These are phyloP conservation scores for Dryas integrifolia DNA, from an alignment of 331 rosid genomes.

Conservation along the genomic window DNA sequence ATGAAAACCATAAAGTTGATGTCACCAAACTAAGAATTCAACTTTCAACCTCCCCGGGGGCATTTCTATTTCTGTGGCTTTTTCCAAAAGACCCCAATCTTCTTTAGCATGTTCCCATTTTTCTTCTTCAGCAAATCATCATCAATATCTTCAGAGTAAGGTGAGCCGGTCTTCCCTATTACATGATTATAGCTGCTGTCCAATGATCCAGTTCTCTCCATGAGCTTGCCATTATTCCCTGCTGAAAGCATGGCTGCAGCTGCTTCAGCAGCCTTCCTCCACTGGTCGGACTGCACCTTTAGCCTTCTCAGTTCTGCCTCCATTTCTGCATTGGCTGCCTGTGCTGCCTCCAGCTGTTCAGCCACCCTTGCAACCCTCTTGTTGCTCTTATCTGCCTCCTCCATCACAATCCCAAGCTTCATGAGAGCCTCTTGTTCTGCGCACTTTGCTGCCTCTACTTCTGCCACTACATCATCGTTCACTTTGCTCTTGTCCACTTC, in stretches of 20 bases:
- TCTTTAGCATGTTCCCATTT: constrained; percentile 90
- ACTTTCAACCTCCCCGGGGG: constrained; percentile 8
- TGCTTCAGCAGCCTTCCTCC: constrained; percentile 99
- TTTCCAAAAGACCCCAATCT: constrained; percentile 96
- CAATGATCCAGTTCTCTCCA: constrained; percentile 71
- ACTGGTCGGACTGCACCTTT: constrained; percentile 86
- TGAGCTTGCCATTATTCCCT: constrained; percentile 69
- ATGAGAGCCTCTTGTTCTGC: constrained; percentile 55
- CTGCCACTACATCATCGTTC: constrained; percentile 39
- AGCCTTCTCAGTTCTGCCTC: constrained; percentile 74
- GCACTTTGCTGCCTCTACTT: constrained; percentile 54
- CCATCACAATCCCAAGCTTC: constrained; percentile 72
- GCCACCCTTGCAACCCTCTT: constrained; percentile 55
- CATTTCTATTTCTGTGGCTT: constrained; percentile 69
- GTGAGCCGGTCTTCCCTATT: constrained; percentile 48
- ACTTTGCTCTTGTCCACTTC: constrained; percentile 37
- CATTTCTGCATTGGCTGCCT: constrained; percentile 55
- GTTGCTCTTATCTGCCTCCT: constrained; percentile 69
- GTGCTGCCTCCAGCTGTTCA: constrained; percentile 51
- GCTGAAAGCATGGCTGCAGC: constrained; percentile 89
- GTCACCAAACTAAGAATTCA: constrained; percentile 1
- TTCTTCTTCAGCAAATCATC: constrained; percentile 85
- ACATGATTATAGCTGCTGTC: constrained; percentile 53
- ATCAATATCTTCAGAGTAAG: constrained; percentile 60
- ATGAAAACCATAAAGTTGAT: constrained; percentile 3